These are phyloP conservation scores for Pelargonium nanum DNA, from an alignment of 345 rosid species.

Conservation along the genomic window DNA sequence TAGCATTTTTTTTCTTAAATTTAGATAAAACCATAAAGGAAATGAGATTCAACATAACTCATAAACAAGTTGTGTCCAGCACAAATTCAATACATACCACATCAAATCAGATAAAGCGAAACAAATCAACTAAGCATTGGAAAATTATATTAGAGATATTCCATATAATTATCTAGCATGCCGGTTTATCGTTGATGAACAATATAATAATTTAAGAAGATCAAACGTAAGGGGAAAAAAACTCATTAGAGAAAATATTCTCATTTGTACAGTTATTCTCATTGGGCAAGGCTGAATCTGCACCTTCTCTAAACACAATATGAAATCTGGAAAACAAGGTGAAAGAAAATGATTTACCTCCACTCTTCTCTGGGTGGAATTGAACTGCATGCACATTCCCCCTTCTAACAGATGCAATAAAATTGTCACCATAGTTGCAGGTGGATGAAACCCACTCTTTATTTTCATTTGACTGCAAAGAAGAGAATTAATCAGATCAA, in stretches of 20 bases:
- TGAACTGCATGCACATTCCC: slow-evolving; percentile 98
- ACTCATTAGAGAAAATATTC: too few species aligned
- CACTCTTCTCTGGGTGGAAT: slow-evolving; percentile 97
- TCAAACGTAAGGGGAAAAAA: too few species aligned
- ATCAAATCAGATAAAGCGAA: not conserved
- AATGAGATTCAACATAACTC: not conserved
- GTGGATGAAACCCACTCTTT: slow-evolving; percentile 87
- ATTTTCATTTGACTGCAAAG: slow-evolving; percentile 51
- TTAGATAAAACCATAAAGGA: too few species aligned
- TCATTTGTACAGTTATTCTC: too few species aligned
- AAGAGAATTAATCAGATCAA: slow-evolving; percentile 6
- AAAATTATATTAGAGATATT: not conserved
- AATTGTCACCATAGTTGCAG: slow-evolving; percentile 67
- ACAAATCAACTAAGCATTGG: not conserved
- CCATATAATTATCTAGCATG: not conserved
- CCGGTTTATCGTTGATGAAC: not conserved
- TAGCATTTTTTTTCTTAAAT: not conserved
- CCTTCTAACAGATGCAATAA: slow-evolving; percentile 78
- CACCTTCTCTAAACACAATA: not conserved
- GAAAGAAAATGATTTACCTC: slow-evolving; percentile 41
- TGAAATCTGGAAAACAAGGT: not conserved
- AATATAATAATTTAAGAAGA: not conserved
- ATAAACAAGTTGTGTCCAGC: not conserved
- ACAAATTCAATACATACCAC: not conserved
- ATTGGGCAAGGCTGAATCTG: not conserved